phyloP scores from a whole-genome alignment of 805 yeast genomes.

The Candida easanensis region DNA sequence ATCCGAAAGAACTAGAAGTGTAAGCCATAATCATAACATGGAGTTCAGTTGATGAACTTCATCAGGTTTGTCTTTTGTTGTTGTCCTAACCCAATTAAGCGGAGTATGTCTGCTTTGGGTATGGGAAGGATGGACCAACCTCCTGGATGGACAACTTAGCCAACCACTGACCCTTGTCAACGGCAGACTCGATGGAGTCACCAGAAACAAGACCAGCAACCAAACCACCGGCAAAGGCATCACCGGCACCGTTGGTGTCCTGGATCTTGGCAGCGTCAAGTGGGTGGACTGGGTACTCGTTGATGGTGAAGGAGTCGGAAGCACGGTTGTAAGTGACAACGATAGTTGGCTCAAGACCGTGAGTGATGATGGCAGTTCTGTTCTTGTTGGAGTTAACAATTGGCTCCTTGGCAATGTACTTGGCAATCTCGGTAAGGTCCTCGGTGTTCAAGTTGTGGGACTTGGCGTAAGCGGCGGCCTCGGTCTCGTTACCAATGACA shows the following conservation, averaged over 20 bases:
- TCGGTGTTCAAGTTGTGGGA: constrained; percentile 61
- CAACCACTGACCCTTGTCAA: constrained; percentile 94
- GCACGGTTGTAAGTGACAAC: constrained; percentile 57
- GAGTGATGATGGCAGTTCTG: constrained; percentile 92
- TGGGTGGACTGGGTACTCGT: constrained; percentile 66
- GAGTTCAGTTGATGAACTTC: constrained; percentile 10
- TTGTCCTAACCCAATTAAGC: not conserved
- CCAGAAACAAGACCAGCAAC: constrained; percentile 83
- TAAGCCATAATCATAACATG: constrained; percentile 2
- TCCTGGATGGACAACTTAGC: constrained; percentile 90
- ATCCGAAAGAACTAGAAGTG: not conserved
- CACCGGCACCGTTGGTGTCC: constrained; percentile 99
- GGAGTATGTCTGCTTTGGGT: constrained; percentile 26
- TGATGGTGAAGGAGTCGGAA: constrained; percentile 43
- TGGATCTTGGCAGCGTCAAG: constrained; percentile 64
- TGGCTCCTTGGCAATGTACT: constrained; percentile 73
- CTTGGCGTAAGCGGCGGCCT: constrained; percentile 92
- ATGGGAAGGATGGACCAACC: constrained; percentile 91
- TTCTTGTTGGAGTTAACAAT: constrained; percentile 64
- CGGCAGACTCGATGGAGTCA: constrained; percentile 53
- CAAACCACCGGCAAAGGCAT: constrained; percentile 97
- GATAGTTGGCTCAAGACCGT: constrained; percentile 90
- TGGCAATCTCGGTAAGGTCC: constrained; percentile 76
- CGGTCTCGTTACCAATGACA: constrained; percentile 94
- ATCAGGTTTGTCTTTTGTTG: not conserved